Conservation (phyloP, 192 early-diverging fungal species). For the Coemansia furcata region DNA sequence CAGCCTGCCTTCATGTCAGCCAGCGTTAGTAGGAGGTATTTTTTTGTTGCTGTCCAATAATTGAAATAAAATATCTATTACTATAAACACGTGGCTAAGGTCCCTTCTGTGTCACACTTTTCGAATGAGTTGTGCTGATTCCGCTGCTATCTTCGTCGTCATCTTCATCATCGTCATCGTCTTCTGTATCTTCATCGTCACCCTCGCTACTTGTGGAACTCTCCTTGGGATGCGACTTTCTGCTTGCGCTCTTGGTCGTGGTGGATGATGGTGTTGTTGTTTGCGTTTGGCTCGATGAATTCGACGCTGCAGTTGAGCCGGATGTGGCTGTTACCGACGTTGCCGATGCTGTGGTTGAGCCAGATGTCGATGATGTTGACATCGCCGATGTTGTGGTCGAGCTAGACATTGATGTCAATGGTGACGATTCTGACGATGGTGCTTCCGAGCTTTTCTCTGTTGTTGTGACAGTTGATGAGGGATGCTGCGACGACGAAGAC, state of each 20-base stretch:
- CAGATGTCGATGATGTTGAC: not conserved
- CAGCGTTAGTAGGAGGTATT: not conserved
- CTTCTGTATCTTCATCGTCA: conserved; percentile 14
- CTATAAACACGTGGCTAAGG: not conserved
- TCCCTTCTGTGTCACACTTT: not conserved
- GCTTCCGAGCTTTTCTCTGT: not conserved
- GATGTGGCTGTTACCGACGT: no score
- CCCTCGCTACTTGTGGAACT: not conserved
- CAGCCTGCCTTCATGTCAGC: no score
- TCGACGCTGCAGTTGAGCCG: not conserved
- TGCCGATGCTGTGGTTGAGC: no score
- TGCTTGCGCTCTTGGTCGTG: conserved; percentile 1
- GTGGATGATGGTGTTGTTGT: not conserved
- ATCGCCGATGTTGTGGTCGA: not conserved
- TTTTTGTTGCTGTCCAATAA: not conserved
- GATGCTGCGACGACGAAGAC: not conserved
- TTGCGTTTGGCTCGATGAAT: not conserved
- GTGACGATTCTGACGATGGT: not conserved
- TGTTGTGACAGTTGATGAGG: not conserved
- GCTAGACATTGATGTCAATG: not conserved
- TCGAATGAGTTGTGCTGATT: not conserved
- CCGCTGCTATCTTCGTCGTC: conserved; percentile 4
- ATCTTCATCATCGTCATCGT: conserved; percentile 15
- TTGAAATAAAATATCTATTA: not conserved
- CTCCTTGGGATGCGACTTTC: not conserved